These are phyloP conservation scores for Pleurotus tuoliensis DNA, from an alignment of 768 basidiomycete genomes.

Conservation along the genomic window DNA sequence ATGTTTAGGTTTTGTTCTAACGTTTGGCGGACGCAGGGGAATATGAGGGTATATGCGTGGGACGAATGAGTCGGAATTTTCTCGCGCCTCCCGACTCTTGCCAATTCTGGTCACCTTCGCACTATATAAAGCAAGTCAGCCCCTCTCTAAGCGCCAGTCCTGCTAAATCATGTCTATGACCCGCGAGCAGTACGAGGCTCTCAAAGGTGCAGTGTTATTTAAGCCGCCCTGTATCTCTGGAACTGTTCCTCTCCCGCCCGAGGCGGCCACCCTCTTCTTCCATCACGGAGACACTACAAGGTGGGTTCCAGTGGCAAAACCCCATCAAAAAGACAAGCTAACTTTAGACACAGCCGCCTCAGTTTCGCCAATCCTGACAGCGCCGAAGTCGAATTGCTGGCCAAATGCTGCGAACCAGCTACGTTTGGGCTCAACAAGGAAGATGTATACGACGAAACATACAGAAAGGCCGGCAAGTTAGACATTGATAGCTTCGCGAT, in stretches of 20 bases:
- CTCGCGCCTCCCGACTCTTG: too few relatives aligned
- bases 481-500: conserved; percentile 22
- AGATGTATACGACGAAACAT: conserved; percentile 30
- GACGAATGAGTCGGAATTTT: too few relatives aligned
- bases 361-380: background rate
- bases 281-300: background rate
- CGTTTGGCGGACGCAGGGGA: too few relatives aligned
- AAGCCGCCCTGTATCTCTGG: too few relatives aligned
- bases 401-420: conserved; percentile 27
- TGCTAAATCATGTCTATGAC: too few relatives aligned
- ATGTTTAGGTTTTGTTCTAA: too few relatives aligned
- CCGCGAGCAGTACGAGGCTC: too few relatives aligned
- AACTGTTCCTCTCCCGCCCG: background rate
- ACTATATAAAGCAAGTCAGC: too few relatives aligned
- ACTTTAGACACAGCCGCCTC: background rate
- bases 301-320: background rate
- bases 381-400: conserved; percentile 19
- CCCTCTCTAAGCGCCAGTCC: too few relatives aligned
- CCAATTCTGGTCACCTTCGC: too few relatives aligned
- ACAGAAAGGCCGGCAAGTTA: conserved; percentile 32
- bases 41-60: too few relatives aligned
- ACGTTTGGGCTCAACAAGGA: conserved; percentile 26
- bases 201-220: too few relatives aligned
- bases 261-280: conserved; percentile 3
- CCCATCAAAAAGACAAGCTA: background rate